These are phyloP conservation scores for Pseudogymnoascus verrucosus DNA, from an alignment of 2,329 filamentous ascomycete genomes.

Conservation along the genomic window DNA sequence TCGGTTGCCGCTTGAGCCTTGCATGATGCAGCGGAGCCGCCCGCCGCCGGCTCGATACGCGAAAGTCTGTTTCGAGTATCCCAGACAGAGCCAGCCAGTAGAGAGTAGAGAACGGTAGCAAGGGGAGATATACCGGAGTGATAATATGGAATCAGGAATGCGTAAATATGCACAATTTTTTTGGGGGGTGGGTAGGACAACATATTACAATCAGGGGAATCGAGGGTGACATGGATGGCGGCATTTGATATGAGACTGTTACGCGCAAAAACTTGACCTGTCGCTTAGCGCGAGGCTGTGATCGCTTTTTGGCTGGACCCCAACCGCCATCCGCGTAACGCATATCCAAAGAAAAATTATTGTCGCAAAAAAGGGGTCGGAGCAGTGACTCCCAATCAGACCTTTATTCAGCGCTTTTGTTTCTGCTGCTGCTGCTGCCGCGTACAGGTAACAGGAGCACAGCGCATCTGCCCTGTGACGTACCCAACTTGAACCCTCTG, in stretches of 20 bases:
- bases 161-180: background rate
- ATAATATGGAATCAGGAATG: slow-evolving; percentile 2
- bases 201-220: background rate
- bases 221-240: slow-evolving; percentile 3
- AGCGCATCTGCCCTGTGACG: slow-evolving; percentile 6
- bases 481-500: slow-evolving; percentile 2
- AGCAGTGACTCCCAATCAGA: background rate
- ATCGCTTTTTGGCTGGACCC: background rate
- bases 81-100: background rate
- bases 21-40: slow-evolving; percentile 3
- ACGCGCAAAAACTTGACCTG: slow-evolving; percentile 5
- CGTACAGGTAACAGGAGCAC: background rate
- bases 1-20: slow-evolving; percentile 1
- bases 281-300: slow-evolving; percentile 8
- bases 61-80: background rate
- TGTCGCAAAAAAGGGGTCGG: slow-evolving; percentile 7
- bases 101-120: background rate
- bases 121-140: background rate
- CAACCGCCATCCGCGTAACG: slow-evolving; percentile 3
- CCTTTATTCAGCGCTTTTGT: background rate
- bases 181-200: background rate
- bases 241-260: slow-evolving; percentile 5
- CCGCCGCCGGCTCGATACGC: slow-evolving; percentile 4
- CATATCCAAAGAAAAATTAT: background rate
- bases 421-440: background rate